Percentiles rank a stretch among this genome's conserved stretches.
These are phyloP conservation scores for Tricholoma terreum DNA, from an alignment of 768 basidiomycete species.

Conservation along the genomic window DNA sequence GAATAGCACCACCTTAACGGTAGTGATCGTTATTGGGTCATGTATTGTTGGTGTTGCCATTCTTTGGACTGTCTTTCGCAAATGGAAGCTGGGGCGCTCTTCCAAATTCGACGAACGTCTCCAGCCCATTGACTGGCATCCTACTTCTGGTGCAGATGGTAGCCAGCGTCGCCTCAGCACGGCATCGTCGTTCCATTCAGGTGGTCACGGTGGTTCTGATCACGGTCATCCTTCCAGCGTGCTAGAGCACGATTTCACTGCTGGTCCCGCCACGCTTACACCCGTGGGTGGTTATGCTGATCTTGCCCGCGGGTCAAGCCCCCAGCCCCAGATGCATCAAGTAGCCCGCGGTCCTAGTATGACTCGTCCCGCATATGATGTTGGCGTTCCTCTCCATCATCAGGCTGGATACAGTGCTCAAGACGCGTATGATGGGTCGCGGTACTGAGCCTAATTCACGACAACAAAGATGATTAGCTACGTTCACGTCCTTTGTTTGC, in stretches of 20 bases:
- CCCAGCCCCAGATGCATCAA: slow-evolving; percentile 64
- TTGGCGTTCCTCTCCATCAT: slow-evolving; percentile 61
- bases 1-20: slow-evolving; percentile 48
- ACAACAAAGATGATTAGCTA: not conserved
- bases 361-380: slow-evolving; percentile 47
- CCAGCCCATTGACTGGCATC: slow-evolving; percentile 87
- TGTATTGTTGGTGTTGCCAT: slow-evolving; percentile 66
- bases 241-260: slow-evolving; percentile 77
- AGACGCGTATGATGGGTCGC: slow-evolving; percentile 29
- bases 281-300: slow-evolving; percentile 83
- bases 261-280: slow-evolving; percentile 52
- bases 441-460: slow-evolving; percentile 4
- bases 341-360: slow-evolving; percentile 46
- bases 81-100: slow-evolving; percentile 86
- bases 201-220: slow-evolving; percentile 27
- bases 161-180: slow-evolving; percentile 54
- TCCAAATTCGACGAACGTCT: slow-evolving; percentile 79
- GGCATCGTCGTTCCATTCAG: slow-evolving; percentile 71
- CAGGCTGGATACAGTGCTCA: slow-evolving; percentile 42
- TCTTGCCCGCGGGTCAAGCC: slow-evolving; percentile 70
- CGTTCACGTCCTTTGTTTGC: slow-evolving; percentile 4
- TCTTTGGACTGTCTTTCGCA: slow-evolving; percentile 88
- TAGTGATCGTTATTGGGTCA: slow-evolving; percentile 68
- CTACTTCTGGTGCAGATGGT: slow-evolving; percentile 50
- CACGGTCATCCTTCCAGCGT: slow-evolving; percentile 38